Conservation (phyloP, 208 protist genomes). For the Crithidia mellificae region DNA sequence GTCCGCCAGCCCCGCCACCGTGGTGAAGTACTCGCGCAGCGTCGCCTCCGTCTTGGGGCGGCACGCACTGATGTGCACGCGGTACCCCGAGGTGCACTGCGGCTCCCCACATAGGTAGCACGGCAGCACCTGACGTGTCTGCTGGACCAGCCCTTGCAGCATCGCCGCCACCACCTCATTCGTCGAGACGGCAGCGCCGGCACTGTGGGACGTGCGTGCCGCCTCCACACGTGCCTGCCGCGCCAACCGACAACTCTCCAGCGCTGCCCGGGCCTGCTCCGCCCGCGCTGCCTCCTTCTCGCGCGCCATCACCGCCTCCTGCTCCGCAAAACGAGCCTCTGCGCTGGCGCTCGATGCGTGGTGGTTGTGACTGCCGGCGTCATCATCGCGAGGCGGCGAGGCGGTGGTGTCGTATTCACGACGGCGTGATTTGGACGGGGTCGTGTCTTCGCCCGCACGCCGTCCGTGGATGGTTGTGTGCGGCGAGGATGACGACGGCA, state of each 20-base stretch:
- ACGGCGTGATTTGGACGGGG: constrained; percentile 38
- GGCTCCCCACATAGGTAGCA: constrained; percentile 77
- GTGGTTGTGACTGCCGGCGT: no score
- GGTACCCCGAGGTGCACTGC: constrained; percentile 50
- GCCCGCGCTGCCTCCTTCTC: constrained; percentile 24
- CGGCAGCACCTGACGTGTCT: constrained; percentile 65
- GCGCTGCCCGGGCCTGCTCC: constrained; percentile 14
- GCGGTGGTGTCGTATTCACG: constrained; percentile 30
- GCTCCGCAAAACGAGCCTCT: constrained; percentile 15
- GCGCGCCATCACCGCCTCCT: constrained; percentile 17
- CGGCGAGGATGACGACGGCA: constrained; percentile 3
- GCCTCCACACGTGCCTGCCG: constrained; percentile 4
- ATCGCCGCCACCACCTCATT: constrained; percentile 50
- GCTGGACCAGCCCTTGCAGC: constrained; percentile 65
- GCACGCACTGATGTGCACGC: constrained; percentile 61
- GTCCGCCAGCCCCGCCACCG: constrained; percentile 5
- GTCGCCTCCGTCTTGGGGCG: constrained; percentile 36
- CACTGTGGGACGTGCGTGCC: background rate
- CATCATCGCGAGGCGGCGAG: constrained; percentile 19
- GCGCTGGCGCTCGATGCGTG: background rate
- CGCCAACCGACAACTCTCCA: constrained; percentile 21
- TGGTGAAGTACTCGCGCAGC: constrained; percentile 34
- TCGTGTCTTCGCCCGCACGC: constrained; percentile 10
- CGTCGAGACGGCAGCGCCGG: constrained; percentile 12
- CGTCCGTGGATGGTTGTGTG: constrained; percentile 16